Evolutionary conservation across 1,284 basidiomycete species (phyloP).

Genomic region (Erythrobasidium hasegawianum): DNA sequence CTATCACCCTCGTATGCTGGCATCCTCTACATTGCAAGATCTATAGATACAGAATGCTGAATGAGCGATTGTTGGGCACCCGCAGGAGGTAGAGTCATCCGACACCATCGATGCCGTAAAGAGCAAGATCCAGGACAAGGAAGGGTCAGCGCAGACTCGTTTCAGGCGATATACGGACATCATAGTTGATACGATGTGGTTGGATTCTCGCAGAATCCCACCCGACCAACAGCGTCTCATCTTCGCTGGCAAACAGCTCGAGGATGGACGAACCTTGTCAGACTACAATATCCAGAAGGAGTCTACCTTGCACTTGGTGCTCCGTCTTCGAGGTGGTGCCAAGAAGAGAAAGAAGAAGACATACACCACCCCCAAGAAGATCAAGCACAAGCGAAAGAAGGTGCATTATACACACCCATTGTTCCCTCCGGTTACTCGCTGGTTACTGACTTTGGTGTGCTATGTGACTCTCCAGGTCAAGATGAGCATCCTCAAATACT

Average conservation of each 20-base stretch:
- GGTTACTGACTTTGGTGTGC: too few species aligned
- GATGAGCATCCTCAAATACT: constrained; percentile 98
- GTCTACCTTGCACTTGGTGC: constrained; percentile 48
- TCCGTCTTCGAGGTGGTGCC: constrained; percentile 86
- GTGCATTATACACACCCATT: too few species aligned
- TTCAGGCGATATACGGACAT: constrained; percentile 31
- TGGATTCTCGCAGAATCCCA: constrained; percentile 61
- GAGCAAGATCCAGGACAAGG: constrained; percentile 57
- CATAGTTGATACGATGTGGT: constrained; percentile 12
- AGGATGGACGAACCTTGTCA: constrained; percentile 53
- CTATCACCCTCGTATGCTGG: not conserved
- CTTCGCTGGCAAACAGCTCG: constrained; percentile 96
- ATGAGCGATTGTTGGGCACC: not conserved
- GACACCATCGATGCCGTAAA: constrained; percentile 59
- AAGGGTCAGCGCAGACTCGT: constrained; percentile 45
- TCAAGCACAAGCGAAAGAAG: constrained; percentile 68
- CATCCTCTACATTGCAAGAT: not conserved
- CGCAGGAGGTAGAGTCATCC: constrained; percentile 56
- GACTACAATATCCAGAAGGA: constrained; percentile 52
- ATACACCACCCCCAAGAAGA: constrained; percentile 94
- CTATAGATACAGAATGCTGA: constrained; percentile 5
- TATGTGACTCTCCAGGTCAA: constrained; percentile 97
- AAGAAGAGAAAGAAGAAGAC: constrained; percentile 99
- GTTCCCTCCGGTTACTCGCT: too few species aligned
- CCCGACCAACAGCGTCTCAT: constrained; percentile 97